Evolutionary conservation across 2,329 filamentous ascomycete species (phyloP), one percentile per base, ranked within the genome.

Genomic region (Ophiostoma angusticollis): DNA sequence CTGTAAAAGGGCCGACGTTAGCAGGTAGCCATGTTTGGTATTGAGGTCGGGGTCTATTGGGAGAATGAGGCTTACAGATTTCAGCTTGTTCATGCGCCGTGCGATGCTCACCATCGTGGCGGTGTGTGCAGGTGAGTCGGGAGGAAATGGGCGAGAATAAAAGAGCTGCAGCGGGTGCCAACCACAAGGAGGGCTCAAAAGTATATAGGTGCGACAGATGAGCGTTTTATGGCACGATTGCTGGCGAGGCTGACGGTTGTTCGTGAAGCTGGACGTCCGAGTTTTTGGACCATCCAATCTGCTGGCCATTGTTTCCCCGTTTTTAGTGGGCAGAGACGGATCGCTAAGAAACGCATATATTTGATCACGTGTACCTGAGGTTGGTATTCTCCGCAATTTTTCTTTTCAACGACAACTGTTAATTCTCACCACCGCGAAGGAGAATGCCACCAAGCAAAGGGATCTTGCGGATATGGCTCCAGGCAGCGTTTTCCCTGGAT

Each of bases 11-110:
- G 23, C 19, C 17, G 24, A 27, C 12, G 25, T 13, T 29, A 19
- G 21, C 14, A 14, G 35, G 31, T 16, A 37, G 35, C 13, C 13
- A 16, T 31, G 21, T 17, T n/a, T 9, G 16, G 35, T 8, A 25
- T 19, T 6, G 23, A 33, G 5, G 7, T 24, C n/a, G 32, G 13
- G n/a, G n/a, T n/a, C n/a, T n/a, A n/a, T n/a, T n/a, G n/a, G n/a
- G n/a, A n/a, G 13, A 25, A 16, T 11, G 22, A 22, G 2, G 68
- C 76, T 59, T 68, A 85, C 83, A 59, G 72, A 67, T 58, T 75
- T 77, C 56, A 93, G 65, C 61, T 75, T 76, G 57, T 79, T 76
- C 72, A 85, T 77, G 52, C 84, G 79, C 62, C 76, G 74, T 54
- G 72, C 57, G 61, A 81, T 47, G 47, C 50, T 53, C 16, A 57